phyloP scores from a whole-genome alignment of 208 protist species.

The Leishmania tropica region DNA sequence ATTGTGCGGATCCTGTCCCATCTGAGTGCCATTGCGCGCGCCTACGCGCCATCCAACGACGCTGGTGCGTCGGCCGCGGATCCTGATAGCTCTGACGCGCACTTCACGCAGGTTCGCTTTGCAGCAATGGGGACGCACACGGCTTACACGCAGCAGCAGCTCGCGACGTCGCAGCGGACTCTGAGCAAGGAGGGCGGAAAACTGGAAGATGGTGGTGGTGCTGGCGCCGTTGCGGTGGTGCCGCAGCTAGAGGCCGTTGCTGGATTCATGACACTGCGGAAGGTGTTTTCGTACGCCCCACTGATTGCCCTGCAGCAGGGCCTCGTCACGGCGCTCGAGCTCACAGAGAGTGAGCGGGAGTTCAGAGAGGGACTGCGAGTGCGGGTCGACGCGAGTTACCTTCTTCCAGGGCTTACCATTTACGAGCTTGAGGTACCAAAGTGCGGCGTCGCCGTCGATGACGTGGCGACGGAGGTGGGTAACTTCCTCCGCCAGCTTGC shows the following conservation, averaged over 20 bases:
- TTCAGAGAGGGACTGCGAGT: constrained; percentile 25
- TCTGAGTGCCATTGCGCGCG: constrained; percentile 10
- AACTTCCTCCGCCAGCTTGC: constrained; percentile 35
- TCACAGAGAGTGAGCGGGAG: constrained; percentile 11
- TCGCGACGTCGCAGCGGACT: not conserved
- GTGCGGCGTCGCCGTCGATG: constrained; percentile 40
- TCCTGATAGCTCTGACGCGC: constrained; percentile 9
- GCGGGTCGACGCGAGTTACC: constrained; percentile 29
- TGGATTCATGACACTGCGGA: constrained; percentile 34
- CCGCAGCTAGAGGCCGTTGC: constrained; percentile 16
- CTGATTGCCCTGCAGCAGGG: constrained; percentile 4
- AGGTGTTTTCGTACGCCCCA: constrained; percentile 36
- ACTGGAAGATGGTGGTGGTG: not conserved
- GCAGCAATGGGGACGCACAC: constrained; percentile 16
- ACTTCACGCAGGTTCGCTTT: constrained; percentile 33
- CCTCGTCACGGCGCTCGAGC: too few relatives aligned
- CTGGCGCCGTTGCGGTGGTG: not conserved
- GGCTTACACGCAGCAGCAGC: constrained; percentile 12
- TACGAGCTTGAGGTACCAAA: constrained; percentile 81
- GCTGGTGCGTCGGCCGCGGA: not conserved
- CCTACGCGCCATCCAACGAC: not conserved
- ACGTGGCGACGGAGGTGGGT: constrained; percentile 50
- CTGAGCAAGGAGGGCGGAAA: constrained; percentile 1
- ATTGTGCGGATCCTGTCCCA: constrained; percentile 19
- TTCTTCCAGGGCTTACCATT: constrained; percentile 26